These are phyloP conservation scores for Pichia sp. DNA, from an alignment of 1,139 yeast species.

Conservation along the genomic window DNA sequence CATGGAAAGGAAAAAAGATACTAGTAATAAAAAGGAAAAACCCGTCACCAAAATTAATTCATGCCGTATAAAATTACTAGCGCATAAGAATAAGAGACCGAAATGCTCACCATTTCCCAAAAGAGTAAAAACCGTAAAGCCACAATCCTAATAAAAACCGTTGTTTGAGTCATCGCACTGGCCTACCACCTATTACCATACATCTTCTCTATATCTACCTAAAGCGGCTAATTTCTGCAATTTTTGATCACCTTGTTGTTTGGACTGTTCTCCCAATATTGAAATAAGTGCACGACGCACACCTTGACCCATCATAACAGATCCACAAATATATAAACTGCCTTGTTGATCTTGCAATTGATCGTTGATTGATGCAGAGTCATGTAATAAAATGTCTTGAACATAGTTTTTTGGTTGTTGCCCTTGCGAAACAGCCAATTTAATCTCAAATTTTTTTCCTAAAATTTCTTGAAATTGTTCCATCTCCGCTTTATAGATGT, in stretches of 20 bases:
- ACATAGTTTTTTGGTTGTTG: slow-evolving; percentile 63
- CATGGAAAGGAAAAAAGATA: too few species aligned
- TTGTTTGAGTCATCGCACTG: too few species aligned
- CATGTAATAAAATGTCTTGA: slow-evolving; percentile 62
- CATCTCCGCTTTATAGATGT: slow-evolving; percentile 49
- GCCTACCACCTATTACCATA: slow-evolving; percentile 78
- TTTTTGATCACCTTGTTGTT: slow-evolving; percentile 51
- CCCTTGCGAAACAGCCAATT: slow-evolving; percentile 67
- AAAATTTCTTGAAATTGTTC: slow-evolving; percentile 47
- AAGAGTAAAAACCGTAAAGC: too few species aligned
- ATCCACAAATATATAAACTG: slow-evolving; percentile 90
- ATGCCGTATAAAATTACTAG: too few species aligned
- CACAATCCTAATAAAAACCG: too few species aligned
- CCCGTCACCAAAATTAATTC: too few species aligned
- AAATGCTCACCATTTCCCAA: too few species aligned
- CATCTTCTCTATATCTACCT: slow-evolving; percentile 93
- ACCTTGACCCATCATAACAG: slow-evolving; percentile 93
- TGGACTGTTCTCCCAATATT: slow-evolving; percentile 45
- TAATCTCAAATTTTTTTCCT: slow-evolving; percentile 57
- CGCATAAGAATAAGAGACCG: too few species aligned
- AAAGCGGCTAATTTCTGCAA: slow-evolving; percentile 71
- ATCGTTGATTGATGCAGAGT: too few species aligned
- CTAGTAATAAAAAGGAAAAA: too few species aligned
- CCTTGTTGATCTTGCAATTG: slow-evolving; percentile 61
- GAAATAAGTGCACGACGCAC: slow-evolving; percentile 54